phyloP scores from a whole-genome alignment of 768 basidiomycete genomes.

The Suillus americanus region DNA sequence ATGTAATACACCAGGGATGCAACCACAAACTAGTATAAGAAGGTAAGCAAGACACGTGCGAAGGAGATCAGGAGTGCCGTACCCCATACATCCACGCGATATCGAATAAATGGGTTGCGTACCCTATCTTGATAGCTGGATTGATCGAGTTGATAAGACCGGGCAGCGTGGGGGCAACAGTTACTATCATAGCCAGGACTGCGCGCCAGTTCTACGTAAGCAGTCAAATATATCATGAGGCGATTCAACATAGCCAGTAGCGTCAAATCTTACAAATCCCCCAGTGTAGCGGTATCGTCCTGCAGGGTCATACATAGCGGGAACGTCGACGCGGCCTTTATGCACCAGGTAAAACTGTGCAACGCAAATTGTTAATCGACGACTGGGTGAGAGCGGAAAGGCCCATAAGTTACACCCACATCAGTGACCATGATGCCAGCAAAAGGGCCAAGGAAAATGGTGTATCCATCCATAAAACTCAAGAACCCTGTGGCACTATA shows the following conservation, averaged over 20 bases:
- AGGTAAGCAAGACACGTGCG: conserved; percentile 10
- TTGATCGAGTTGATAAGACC: conserved; percentile 79
- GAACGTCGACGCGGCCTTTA: conserved; percentile 70
- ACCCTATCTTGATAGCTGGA: conserved; percentile 58
- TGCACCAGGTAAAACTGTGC: conserved; percentile 78
- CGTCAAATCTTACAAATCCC: conserved; percentile 61
- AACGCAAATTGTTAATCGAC: conserved; percentile 5
- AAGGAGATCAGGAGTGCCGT: conserved; percentile 24
- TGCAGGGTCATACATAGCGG: conserved; percentile 78
- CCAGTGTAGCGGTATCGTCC: conserved; percentile 77
- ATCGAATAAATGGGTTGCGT: conserved; percentile 57
- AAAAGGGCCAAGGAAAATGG: conserved; percentile 84
- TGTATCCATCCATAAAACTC: conserved; percentile 81
- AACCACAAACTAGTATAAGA: conserved; percentile 20
- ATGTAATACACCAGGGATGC: conserved; percentile 26
- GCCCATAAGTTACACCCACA: conserved; percentile 34
- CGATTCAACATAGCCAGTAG: not conserved
- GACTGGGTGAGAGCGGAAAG: not conserved
- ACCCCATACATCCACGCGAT: conserved; percentile 80
- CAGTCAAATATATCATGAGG: not conserved
- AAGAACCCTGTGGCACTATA: conserved; percentile 62
- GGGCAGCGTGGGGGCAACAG: conserved; percentile 72
- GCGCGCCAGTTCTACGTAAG: conserved; percentile 76
- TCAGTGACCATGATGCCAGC: conserved; percentile 70
- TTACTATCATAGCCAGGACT: conserved; percentile 62